phyloP scores from a whole-genome alignment of 441 rosid species.

The Bocquillonia castaneifolia region DNA sequence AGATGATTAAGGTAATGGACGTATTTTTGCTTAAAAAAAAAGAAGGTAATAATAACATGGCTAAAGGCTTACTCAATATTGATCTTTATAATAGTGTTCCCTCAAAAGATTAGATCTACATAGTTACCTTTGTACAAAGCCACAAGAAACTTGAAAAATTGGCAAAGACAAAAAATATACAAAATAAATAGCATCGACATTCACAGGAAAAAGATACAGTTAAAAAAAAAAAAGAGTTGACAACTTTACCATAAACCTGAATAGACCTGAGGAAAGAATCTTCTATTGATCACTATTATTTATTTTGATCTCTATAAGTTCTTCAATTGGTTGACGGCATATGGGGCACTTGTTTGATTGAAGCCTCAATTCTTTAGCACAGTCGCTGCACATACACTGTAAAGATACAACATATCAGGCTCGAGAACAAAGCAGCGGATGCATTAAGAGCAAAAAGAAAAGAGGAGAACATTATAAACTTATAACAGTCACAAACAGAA shows the following conservation, averaged over 20 bases:
- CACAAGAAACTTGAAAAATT: slow-evolving; percentile 11
- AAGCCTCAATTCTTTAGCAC: slow-evolving; percentile 73
- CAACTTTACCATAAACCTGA: slow-evolving; percentile 28
- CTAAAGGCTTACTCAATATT: background rate
- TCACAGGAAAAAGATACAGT: slow-evolving; percentile 11
- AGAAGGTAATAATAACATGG: background rate
- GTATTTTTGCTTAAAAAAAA: background rate
- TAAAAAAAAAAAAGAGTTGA: slow-evolving; percentile 20
- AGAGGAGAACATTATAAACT: background rate
- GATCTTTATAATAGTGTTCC: slow-evolving; percentile 3
- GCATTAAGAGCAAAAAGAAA: background rate
- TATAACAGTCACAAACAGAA: background rate
- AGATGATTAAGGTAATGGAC: slow-evolving; percentile 2
- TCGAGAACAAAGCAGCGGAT: background rate
- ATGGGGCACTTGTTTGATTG: slow-evolving; percentile 82
- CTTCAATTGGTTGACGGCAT: slow-evolving; percentile 78
- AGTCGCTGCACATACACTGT: slow-evolving; percentile 89
- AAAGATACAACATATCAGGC: slow-evolving; percentile 18
- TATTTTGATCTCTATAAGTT: slow-evolving; percentile 76
- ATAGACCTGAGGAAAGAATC: slow-evolving; percentile 21
- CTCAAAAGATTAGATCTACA: slow-evolving; percentile 13
- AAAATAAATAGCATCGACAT: slow-evolving; percentile 20
- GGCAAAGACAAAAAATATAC: slow-evolving; percentile 25
- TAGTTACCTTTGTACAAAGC: slow-evolving; percentile 14
- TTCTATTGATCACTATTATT: slow-evolving; percentile 36